These are phyloP conservation scores for Tulasnella sp. DNA, from an alignment of 768 basidiomycete genomes.

Conservation along the genomic window DNA sequence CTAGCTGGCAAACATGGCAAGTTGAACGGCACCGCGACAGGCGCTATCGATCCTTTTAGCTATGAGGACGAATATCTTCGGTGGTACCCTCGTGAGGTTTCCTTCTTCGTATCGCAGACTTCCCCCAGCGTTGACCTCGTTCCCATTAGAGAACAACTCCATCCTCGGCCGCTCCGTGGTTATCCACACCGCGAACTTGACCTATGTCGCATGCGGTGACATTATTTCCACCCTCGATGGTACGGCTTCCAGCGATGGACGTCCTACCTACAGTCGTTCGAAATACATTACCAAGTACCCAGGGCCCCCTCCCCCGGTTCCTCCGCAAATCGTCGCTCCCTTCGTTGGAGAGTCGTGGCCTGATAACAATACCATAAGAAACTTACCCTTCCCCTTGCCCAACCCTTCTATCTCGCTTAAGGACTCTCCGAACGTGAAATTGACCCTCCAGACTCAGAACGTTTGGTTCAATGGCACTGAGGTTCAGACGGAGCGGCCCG, in stretches of 20 bases:
- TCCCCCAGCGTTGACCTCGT: not conserved
- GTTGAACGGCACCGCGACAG: slow-evolving; percentile 9
- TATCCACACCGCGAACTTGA: slow-evolving; percentile 33
- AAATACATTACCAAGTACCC: slow-evolving; percentile 18
- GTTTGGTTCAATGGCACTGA: too few species aligned
- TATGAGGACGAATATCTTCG: slow-evolving; percentile 18
- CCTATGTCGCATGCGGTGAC: slow-evolving; percentile 21
- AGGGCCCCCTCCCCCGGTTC: too few species aligned
- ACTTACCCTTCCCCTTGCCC: too few species aligned
- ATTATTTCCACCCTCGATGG: slow-evolving; percentile 24
- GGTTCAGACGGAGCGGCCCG: too few species aligned
- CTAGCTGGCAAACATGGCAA: slow-evolving; percentile 29
- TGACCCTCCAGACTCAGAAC: too few species aligned
- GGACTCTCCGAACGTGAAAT: too few species aligned
- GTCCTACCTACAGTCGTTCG: not conserved
- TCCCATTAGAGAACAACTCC: slow-evolving; percentile 29
- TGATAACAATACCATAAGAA: too few species aligned
- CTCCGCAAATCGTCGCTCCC: too few species aligned
- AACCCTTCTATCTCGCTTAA: too few species aligned
- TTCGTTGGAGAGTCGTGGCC: too few species aligned
- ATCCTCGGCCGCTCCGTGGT: slow-evolving; percentile 31
- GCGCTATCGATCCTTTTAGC: not conserved
- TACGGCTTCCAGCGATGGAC: not conserved
- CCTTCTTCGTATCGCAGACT: not conserved
- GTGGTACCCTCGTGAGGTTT: slow-evolving; percentile 33